Base-by-base conservation (phyloP, 345 rosid genomes). In the Dovyalis caffra region DNA sequence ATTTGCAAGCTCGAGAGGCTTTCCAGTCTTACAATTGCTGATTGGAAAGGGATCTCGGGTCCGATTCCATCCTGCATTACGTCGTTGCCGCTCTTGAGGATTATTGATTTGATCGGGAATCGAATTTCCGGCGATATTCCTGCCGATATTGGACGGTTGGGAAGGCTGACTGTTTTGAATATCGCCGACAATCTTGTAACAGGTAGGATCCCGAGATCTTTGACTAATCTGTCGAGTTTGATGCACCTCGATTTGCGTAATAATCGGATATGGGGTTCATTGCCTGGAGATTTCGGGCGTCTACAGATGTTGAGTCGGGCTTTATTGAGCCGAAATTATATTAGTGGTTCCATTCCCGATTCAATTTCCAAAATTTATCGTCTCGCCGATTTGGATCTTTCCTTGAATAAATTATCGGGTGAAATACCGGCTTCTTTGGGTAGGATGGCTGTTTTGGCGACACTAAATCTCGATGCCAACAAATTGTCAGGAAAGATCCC, bases 1-100 rank as follows among this genome's bases (percentile, higher is more conserved):
- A 81, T 94, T 10, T 94, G 98, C 66, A 82, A 78, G 64, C 88
- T 92, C 28, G 4, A 85, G 26, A 80, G 88, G 37, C 97, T 94
- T 70, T 88, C 96, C 65, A 84, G 87, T 66, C 68, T 92, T 71
- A 92, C 84, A 6, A 79, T 94, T 37, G 94, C 98, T 31, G 97
- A 94, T 49, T 94, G 97, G 98, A 92, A 94, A 81, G 98, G 95
- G 3, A 92, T 94, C 71, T 56, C 92, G 37, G 97, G 98, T 16
- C 86, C 82, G 72, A 92, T 94, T 64, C 98, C 98, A 0, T 73
- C 76, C 6, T 94, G 98, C 64, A 70, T 92, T 20, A 75, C 90
- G 8, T 73, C 83, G 0, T 78, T 94, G 12, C 89, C 97, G 11
- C 92, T 88, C 60, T 90, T 94, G 58, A 86, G 97, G 18, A 81